A percentile compares a stretch with the other conserved stretches of the same genome.
phyloP scores from a whole-genome alignment of 495 filamentous ascomycete species.

The Penicillium maclennaniae region DNA sequence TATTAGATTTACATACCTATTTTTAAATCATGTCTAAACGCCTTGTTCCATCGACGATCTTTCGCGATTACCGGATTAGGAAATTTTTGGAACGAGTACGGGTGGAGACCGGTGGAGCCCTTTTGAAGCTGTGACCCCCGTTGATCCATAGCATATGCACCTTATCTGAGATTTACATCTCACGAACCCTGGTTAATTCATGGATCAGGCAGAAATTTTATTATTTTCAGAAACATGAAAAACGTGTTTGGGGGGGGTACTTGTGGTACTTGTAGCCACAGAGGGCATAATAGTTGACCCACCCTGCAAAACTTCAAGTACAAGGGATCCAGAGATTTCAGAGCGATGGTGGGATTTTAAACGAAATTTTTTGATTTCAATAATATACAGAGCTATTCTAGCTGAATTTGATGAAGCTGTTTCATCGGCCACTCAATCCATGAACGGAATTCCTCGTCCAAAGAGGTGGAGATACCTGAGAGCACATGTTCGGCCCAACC shows the following conservation, averaged over 20 bases:
- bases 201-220: no score
- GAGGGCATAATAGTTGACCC: no score
- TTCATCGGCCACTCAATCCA: conserved; percentile 35
- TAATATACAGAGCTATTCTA: not conserved
- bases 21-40: not conserved
- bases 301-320: no score
- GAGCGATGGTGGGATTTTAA: no score
- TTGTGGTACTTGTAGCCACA: no score
- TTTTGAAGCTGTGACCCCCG: not conserved
- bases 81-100: conserved; percentile 34
- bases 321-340: no score
- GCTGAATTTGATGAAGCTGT: not conserved
- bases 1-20: conserved; percentile 11
- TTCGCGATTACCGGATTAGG: conserved; percentile 19
- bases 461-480: conserved; percentile 19
- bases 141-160: not conserved
- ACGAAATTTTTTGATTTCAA: no score
- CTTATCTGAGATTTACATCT: not conserved
- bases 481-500: conserved; percentile 42
- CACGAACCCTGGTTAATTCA: no score
- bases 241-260: no score
- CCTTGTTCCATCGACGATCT: not conserved
- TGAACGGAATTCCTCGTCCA: conserved; percentile 18
- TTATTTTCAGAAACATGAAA: no score
- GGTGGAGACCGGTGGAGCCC: conserved; percentile 10